These are phyloP conservation scores for Astrocystis sublimbata DNA, from an alignment of 495 filamentous ascomycete species.

Conservation along the genomic window DNA sequence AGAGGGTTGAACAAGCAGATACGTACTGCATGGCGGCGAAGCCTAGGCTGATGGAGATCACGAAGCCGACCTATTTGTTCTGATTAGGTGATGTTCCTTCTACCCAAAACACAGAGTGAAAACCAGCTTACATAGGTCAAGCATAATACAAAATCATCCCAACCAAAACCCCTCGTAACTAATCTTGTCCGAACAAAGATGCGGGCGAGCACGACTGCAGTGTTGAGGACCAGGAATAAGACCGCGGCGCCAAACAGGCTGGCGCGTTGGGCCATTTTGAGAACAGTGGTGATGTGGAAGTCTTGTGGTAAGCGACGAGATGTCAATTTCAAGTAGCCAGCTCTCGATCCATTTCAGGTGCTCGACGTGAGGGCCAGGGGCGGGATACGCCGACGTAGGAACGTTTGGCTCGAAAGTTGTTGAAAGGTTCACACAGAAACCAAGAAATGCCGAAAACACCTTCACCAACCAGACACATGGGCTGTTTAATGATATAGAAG, in stretches of 20 bases:
- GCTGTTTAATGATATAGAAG: not conserved
- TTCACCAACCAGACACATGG: not conserved
- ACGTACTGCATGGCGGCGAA: conserved; percentile 28
- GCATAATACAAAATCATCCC: conserved; percentile 30
- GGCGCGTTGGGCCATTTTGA: conserved; percentile 26
- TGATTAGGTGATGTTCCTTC: not conserved
- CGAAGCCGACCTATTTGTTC: conserved; percentile 23
- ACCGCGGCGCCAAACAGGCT: conserved; percentile 25
- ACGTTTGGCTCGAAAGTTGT: not conserved
- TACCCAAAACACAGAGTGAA: not conserved
- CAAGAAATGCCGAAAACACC: not conserved
- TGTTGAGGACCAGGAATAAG: conserved; percentile 28
- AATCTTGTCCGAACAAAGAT: conserved; percentile 30
- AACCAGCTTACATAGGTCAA: conserved; percentile 27
- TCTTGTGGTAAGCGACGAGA: conserved; percentile 4
- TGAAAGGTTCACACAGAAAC: not conserved
- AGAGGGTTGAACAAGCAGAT: not conserved
- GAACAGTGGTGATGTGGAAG: not conserved
- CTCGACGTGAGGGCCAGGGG: not conserved
- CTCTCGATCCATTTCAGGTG: conserved; percentile 2
- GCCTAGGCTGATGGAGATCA: conserved; percentile 29
- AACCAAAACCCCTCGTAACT: conserved; percentile 27
- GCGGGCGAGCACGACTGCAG: conserved; percentile 21
- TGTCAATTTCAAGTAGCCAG: conserved; percentile 6
- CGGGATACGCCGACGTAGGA: not conserved